Evolutionary conservation across 495 filamentous ascomycete species (phyloP).

Genomic region (Neurospora sp.): DNA sequence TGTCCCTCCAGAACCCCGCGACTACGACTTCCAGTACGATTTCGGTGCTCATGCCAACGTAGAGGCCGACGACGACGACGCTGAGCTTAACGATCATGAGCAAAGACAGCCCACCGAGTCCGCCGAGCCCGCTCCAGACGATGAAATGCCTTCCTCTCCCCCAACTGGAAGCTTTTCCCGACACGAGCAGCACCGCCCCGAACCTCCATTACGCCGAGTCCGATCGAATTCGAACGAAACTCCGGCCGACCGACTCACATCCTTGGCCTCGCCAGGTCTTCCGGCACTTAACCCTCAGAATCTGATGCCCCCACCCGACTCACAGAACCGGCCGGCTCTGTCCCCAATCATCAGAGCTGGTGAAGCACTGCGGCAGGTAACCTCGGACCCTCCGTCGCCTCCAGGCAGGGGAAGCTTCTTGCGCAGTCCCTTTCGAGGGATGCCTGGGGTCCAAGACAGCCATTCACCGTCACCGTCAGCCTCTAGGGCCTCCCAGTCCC

Average conservation of each 20-base stretch:
- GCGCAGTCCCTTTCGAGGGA: constrained; percentile 42
- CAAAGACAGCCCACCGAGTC: background rate
- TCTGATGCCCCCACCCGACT: constrained; percentile 12
- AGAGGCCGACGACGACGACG: background rate
- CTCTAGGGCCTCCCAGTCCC: constrained; percentile 1
- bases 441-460: constrained; percentile 21
- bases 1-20: constrained; percentile 16
- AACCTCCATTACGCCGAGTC: constrained; percentile 4
- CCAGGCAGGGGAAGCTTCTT: constrained; percentile 30
- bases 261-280: constrained; percentile 6
- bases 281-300: constrained; percentile 3
- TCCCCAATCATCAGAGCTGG: constrained; percentile 45
- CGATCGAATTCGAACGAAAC: constrained; percentile 21
- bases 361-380: constrained; percentile 39
- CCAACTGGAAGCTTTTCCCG: constrained; percentile 6
- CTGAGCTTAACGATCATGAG: constrained; percentile 3
- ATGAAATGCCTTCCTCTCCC: constrained; percentile 25
- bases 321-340: constrained; percentile 28
- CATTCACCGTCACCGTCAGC: constrained; percentile 16
- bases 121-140: background rate
- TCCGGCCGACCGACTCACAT: constrained; percentile 16
- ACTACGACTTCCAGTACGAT: constrained; percentile 2
- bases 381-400: constrained; percentile 42
- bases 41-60: background rate
- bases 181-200: background rate